Evolutionary conservation across 306 rosid species (phyloP), one percentile per base, ranked within the genome.

Genomic region (Rubus idaeus): DNA sequence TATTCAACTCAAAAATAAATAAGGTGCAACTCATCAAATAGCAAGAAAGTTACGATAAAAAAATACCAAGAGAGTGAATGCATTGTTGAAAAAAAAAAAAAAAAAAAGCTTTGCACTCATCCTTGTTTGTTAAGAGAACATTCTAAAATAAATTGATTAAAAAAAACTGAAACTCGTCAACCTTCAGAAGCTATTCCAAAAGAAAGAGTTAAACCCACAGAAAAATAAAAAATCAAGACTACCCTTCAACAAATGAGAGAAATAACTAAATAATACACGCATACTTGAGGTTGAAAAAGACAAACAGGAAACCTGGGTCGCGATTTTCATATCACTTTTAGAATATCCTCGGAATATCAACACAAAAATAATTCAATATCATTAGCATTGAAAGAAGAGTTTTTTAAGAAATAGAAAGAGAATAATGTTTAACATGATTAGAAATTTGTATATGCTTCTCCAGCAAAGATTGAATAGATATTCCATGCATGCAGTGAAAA

Each of bases 231-330:
- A 42, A 2, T 53, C 68, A 75, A 40, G 71, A 68, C 81, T 40
- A 64, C 44, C 75, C 44, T 80, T 47, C 57, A 79, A 72, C 84
- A 47, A 70, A 75, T 55, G 21, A 49, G 18, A 75, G 70, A 71
- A 64, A 64, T 45, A 68, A 17, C 6, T 12, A 23, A 73, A 73
- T 23, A 64, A 20, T 45, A 44, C 50, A 62, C 9, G 47, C 75
- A 57, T 42, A 30, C 65, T 50, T 58, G 8, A 69, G 71, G 30
- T 10, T 76, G 52, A 42, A 73, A 70, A 57, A 23, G 40, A 65
- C 70, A 66, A 78, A 68, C 21, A 18, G 44, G 45, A 68, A 71
- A 78, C 41, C 44, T 70, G 45, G 72, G 71, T 42, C 3, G 76
- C 72, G 60, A 26, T 52, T 58, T 41, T 41, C 68, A 40, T 20